phyloP scores from a whole-genome alignment of 1,139 yeast species.

The Geotrichum fermentans region DNA sequence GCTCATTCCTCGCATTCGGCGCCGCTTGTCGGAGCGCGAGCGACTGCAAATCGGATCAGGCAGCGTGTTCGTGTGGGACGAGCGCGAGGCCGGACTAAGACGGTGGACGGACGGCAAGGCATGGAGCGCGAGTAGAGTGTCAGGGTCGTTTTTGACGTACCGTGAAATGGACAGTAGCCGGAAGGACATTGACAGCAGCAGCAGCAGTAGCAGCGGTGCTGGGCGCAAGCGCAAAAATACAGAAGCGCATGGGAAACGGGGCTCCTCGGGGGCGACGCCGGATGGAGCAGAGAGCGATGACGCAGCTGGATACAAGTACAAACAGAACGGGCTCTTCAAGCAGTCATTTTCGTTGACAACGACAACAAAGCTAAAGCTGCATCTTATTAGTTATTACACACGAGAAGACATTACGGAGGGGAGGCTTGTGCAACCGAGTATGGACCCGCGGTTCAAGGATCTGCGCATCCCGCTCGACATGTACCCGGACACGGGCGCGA shows the following conservation, averaged over 20 bases:
- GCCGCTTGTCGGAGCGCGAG: conserved; percentile 57
- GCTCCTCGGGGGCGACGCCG: background rate
- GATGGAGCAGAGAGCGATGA: no score
- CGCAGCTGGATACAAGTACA: conserved; percentile 38
- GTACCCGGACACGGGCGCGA: conserved; percentile 39
- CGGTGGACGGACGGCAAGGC: conserved; percentile 71
- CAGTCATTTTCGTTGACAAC: conserved; percentile 57
- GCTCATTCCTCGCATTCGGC: conserved; percentile 52
- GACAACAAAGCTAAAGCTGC: conserved; percentile 49
- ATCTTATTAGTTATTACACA: conserved; percentile 51
- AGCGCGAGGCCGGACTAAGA: conserved; percentile 63
- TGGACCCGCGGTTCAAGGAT: conserved; percentile 38
- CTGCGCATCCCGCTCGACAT: conserved; percentile 40
- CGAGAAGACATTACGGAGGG: conserved; percentile 31
- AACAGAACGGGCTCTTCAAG: conserved; percentile 51
- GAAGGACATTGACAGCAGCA: no score
- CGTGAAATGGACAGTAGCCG: conserved; percentile 50
- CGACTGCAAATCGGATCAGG: conserved; percentile 52
- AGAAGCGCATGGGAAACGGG: conserved; percentile 8
- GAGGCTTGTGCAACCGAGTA: conserved; percentile 40
- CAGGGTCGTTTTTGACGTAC: conserved; percentile 60
- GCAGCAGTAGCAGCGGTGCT: no score
- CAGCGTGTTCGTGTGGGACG: conserved; percentile 68
- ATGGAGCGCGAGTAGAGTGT: conserved; percentile 69
- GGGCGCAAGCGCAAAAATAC: no score